Conservation (phyloP, 768 basidiomycete species). For the Termitomyces sp. region DNA sequence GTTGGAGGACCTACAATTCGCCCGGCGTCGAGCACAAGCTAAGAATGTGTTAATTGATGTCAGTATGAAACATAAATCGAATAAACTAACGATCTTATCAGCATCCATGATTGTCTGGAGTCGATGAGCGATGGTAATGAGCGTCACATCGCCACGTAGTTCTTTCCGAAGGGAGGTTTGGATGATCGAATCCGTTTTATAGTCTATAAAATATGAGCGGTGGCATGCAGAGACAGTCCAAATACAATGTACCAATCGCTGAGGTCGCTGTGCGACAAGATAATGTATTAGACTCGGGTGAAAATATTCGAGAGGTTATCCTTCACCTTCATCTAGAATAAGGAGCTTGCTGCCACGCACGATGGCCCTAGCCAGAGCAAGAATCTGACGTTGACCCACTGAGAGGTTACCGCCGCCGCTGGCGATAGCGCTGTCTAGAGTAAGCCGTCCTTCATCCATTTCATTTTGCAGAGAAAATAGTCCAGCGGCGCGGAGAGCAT, state of each 20-base stretch:
- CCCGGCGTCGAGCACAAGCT: constrained; percentile 58
- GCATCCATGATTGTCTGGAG: constrained; percentile 69
- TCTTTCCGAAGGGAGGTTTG: constrained; percentile 66
- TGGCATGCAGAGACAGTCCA: not conserved
- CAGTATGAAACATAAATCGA: constrained; percentile 5
- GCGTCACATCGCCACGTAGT: constrained; percentile 54
- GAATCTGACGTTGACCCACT: constrained; percentile 71
- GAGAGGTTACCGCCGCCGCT: constrained; percentile 70
- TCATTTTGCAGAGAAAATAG: constrained; percentile 35
- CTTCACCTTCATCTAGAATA: constrained; percentile 57
- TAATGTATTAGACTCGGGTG: constrained; percentile 26
- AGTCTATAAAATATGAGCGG: constrained; percentile 31
- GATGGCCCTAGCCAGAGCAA: constrained; percentile 62
- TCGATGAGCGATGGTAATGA: constrained; percentile 69
- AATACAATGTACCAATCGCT: constrained; percentile 37
- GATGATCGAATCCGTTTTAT: constrained; percentile 64
- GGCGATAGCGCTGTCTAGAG: constrained; percentile 40
- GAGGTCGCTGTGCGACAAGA: constrained; percentile 33
- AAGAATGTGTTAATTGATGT: not conserved
- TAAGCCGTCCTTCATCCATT: constrained; percentile 46
- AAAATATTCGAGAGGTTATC: constrained; percentile 19
- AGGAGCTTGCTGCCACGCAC: constrained; percentile 56
- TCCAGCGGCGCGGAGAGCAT: constrained; percentile 36
- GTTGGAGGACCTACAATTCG: constrained; percentile 33
- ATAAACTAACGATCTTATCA: constrained; percentile 42